phyloP scores from a whole-genome alignment of 2,329 filamentous ascomycete species.

The Hymenoscyphus repandus region DNA sequence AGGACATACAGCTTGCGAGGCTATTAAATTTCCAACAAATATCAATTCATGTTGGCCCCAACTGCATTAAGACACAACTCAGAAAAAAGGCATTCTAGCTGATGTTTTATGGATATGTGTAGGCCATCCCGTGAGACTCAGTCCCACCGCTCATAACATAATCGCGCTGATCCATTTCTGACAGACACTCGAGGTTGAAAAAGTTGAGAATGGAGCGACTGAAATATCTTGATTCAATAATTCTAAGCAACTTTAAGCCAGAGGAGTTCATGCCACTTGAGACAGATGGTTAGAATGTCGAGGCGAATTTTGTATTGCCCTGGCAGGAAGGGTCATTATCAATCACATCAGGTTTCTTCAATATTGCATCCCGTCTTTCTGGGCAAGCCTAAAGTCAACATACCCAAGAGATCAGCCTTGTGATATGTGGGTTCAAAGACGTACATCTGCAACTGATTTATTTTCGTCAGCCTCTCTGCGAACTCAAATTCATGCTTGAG shows the following conservation, averaged over 20 bases:
- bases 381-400: slow-evolving; percentile 12
- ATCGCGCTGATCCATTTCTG: not conserved
- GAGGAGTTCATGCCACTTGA: slow-evolving; percentile 31
- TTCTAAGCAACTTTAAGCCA: slow-evolving; percentile 29
- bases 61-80: slow-evolving; percentile 32
- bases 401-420: slow-evolving; percentile 1
- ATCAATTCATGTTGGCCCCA: slow-evolving; percentile 30
- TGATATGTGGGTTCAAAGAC: not conserved
- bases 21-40: slow-evolving; percentile 31
- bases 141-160: not conserved
- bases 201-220: slow-evolving; percentile 25
- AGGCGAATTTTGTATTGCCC: not conserved
- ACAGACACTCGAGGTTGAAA: slow-evolving; percentile 20
- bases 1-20: slow-evolving; percentile 33
- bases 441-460: slow-evolving; percentile 15
- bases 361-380: slow-evolving; percentile 29
- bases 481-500: slow-evolving; percentile 29
- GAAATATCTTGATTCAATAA: slow-evolving; percentile 28
- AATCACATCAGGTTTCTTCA: slow-evolving; percentile 29
- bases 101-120: slow-evolving; percentile 30
- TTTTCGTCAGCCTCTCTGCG: slow-evolving; percentile 27
- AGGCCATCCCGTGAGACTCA: not conserved
- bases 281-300: slow-evolving; percentile 32
- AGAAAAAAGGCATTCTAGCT: slow-evolving; percentile 36
- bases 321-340: slow-evolving; percentile 21